phyloP scores from a whole-genome alignment of 768 basidiomycete species.

The Lyophyllum decastes region DNA sequence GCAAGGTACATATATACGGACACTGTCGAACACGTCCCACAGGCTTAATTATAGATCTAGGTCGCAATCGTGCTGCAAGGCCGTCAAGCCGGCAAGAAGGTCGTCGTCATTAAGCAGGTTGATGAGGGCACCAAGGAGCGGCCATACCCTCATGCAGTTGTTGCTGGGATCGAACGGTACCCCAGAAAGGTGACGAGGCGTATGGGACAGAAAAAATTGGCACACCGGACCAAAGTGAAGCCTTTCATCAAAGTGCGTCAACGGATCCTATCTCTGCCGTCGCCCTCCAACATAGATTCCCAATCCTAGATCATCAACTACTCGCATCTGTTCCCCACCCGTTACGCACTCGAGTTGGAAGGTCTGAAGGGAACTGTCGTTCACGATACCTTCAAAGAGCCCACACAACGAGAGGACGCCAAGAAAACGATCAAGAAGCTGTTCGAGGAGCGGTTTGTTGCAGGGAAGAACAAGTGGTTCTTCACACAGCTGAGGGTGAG shows the following conservation, averaged over 20 bases:
- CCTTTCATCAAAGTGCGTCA: constrained; percentile 95
- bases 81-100: constrained; percentile 99
- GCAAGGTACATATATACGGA: constrained; percentile 66
- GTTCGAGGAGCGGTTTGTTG: constrained; percentile 91
- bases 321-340: constrained; percentile 98
- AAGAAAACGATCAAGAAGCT: constrained; percentile 97
- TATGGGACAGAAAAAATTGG: constrained; percentile 96
- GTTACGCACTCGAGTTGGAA: constrained; percentile 97
- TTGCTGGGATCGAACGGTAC: constrained; percentile 98
- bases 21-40: neutral
- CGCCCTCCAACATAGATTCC: neutral
- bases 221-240: constrained; percentile 94
- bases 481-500: constrained; percentile 83
- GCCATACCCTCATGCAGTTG: constrained; percentile 96
- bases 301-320: constrained; percentile 83
- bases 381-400: constrained; percentile 96
- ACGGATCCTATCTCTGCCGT: neutral
- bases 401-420: constrained; percentile 88
- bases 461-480: constrained; percentile 99
- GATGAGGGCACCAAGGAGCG: constrained; percentile 97
- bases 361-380: constrained; percentile 85
- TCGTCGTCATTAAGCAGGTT: constrained; percentile 96
- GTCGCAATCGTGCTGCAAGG: constrained; percentile 98
- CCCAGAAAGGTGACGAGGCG: constrained; percentile 96
- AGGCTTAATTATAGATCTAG: constrained; percentile 36